Conservation (phyloP, 192 early-diverging fungal species). For the Gamsiella multidivaricata region DNA sequence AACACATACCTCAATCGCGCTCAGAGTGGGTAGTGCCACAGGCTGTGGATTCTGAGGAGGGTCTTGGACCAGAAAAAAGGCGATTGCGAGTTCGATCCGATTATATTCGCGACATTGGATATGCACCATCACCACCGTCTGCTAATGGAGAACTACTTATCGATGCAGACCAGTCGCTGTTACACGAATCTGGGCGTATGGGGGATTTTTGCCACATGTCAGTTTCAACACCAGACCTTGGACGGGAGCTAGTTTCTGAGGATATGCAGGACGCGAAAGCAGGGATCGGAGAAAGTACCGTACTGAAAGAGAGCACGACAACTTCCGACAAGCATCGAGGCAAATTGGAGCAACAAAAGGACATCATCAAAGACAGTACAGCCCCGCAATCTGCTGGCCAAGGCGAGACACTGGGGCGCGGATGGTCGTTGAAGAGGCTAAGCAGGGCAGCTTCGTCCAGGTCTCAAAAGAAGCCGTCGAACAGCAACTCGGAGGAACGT, state of each 20-base stretch:
- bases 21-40: background rate
- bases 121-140: background rate
- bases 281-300: background rate
- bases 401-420: slow-evolving; percentile 4
- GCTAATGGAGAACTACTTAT: background rate
- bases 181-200: background rate
- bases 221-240: background rate
- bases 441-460: slow-evolving; percentile 13
- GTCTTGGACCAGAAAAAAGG: background rate
- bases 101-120: slow-evolving; percentile 45
- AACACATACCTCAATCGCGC: background rate
- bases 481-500: slow-evolving; percentile 16
- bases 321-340: background rate
- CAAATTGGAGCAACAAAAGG: background rate
- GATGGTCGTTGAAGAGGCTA: slow-evolving; percentile 37
- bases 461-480: slow-evolving; percentile 1
- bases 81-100: slow-evolving; percentile 21
- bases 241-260: too few species aligned
- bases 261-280: background rate
- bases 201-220: background rate
- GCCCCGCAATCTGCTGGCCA: background rate
- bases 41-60: background rate
- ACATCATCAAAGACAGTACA: background rate
- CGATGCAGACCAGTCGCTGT: background rate
- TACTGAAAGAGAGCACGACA: background rate